phyloP scores from a whole-genome alignment of 768 basidiomycete species.

The Butyriboletus loyo region DNA sequence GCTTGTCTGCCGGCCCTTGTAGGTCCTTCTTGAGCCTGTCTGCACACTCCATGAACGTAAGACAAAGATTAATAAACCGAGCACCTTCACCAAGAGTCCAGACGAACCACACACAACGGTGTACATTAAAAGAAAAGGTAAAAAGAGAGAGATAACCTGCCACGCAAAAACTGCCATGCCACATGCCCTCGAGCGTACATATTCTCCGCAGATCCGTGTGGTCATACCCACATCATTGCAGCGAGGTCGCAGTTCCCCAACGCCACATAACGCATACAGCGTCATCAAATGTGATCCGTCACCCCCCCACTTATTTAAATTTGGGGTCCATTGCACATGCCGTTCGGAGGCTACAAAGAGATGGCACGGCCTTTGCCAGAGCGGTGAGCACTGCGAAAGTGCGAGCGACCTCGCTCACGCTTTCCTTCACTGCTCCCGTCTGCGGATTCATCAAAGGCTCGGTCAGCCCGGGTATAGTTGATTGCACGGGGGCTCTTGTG shows the following conservation, averaged over 20 bases:
- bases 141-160: background rate
- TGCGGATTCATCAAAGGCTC: slow-evolving; percentile 59
- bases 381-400: slow-evolving; percentile 58
- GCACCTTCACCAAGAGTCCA: slow-evolving; percentile 11
- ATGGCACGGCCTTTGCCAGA: slow-evolving; percentile 76
- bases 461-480: slow-evolving; percentile 73
- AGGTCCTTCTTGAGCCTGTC: background rate
- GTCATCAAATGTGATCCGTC: slow-evolving; percentile 27
- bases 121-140: slow-evolving; percentile 13
- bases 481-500: slow-evolving; percentile 84
- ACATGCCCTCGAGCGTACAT: slow-evolving; percentile 17
- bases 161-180: background rate
- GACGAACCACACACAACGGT: slow-evolving; percentile 6
- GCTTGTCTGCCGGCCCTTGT: slow-evolving; percentile 4
- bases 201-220: slow-evolving; percentile 28
- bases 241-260: slow-evolving; percentile 26
- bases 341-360: slow-evolving; percentile 58
- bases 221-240: slow-evolving; percentile 32
- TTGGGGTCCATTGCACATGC: slow-evolving; percentile 30
- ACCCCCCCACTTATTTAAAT: slow-evolving; percentile 10
- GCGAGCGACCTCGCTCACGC: slow-evolving; percentile 61
- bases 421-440: slow-evolving; percentile 47
- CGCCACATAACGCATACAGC: slow-evolving; percentile 32
- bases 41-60: slow-evolving; percentile 16
- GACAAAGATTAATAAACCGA: slow-evolving; percentile 17